These are phyloP conservation scores for Verticillium albo-atrum DNA, from an alignment of 2,329 filamentous ascomycete species.

Conservation along the genomic window DNA sequence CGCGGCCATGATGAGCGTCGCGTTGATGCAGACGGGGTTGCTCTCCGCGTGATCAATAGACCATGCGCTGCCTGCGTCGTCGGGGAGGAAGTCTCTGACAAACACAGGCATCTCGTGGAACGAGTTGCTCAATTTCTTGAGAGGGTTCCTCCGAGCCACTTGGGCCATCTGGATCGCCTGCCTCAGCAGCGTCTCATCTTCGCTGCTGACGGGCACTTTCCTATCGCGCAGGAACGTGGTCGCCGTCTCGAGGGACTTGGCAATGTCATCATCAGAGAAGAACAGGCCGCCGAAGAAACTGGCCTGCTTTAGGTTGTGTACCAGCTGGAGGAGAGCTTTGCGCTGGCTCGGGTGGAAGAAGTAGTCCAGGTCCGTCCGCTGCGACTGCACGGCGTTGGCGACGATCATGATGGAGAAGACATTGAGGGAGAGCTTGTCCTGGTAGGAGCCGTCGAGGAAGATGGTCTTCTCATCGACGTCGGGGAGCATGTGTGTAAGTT, in stretches of 20 bases:
- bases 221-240: slow-evolving; percentile 62
- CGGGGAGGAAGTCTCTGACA: slow-evolving; percentile 59
- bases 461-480: slow-evolving; percentile 67
- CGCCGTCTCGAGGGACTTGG: slow-evolving; percentile 60
- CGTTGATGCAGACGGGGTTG: slow-evolving; percentile 44
- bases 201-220: slow-evolving; percentile 49
- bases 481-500: slow-evolving; percentile 67
- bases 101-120: slow-evolving; percentile 77
- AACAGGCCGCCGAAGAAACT: slow-evolving; percentile 84
- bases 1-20: slow-evolving; percentile 44
- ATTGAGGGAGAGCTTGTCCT: slow-evolving; percentile 79
- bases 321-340: slow-evolving; percentile 61
- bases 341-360: slow-evolving; percentile 77
- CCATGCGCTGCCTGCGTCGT: slow-evolving; percentile 58
- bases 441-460: slow-evolving; percentile 73
- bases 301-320: slow-evolving; percentile 75
- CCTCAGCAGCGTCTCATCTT: slow-evolving; percentile 57
- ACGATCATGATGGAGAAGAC: slow-evolving; percentile 80
- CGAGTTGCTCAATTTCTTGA: slow-evolving; percentile 63
- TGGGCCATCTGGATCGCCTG: slow-evolving; percentile 64
- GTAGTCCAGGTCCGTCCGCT: slow-evolving; percentile 79
- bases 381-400: slow-evolving; percentile 83
- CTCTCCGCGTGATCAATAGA: slow-evolving; percentile 55
- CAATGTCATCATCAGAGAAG: slow-evolving; percentile 60
- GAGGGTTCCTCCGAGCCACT: slow-evolving; percentile 50